A percentile compares a stretch with the other conserved stretches of the same genome.
Conservation (phyloP, 306 rosid genomes). For the Quercus rubra region DNA sequence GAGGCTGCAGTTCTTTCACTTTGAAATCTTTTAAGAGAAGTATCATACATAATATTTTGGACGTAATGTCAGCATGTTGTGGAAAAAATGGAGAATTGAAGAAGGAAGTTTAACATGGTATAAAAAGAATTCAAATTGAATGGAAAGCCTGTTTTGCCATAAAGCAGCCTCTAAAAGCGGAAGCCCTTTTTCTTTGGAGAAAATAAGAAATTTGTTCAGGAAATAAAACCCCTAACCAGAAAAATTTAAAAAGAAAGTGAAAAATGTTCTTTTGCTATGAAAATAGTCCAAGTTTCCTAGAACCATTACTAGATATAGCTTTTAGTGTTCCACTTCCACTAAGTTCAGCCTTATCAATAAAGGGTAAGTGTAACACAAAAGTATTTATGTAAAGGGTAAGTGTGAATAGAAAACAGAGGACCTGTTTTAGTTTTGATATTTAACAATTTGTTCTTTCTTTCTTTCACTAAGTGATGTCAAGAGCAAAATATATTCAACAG, state of each 20-base stretch:
- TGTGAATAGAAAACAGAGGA: not conserved
- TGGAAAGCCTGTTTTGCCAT: no score
- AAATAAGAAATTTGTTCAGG: no score
- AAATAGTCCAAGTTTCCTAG: not conserved
- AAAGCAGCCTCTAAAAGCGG: no score
- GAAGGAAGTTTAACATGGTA: no score
- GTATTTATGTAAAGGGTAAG: not conserved
- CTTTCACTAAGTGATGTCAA: not conserved
- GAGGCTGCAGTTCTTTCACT: no score
- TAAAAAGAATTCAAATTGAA: no score
- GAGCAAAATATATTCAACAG: not conserved
- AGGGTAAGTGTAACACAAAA: not conserved
- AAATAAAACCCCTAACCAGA: not conserved
- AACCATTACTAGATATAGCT: not conserved
- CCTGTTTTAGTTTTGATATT: not conserved
- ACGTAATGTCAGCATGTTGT: no score
- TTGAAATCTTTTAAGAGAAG: no score
- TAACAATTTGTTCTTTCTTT: not conserved
- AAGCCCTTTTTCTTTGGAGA: no score
- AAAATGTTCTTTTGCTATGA: no score
- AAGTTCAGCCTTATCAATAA: not conserved
- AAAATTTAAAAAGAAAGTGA: not conserved
- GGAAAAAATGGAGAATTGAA: no score
- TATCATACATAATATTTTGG: no score
- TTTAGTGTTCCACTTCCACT: not conserved